Conservation (phyloP, 495 filamentous ascomycete genomes). For the Penicilliopsis zonata region DNA sequence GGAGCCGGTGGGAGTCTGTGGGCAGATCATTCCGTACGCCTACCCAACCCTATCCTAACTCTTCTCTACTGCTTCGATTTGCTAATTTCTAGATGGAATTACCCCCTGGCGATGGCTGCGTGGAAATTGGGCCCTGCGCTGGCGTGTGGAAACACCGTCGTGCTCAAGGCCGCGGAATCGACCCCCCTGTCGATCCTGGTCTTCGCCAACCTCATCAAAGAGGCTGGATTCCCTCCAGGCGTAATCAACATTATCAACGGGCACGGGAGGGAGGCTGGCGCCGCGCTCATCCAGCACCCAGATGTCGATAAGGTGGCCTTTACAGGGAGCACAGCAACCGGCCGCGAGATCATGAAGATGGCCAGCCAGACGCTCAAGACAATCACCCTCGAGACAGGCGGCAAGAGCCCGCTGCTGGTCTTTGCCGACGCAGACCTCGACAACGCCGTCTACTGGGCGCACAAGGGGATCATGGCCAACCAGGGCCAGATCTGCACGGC, state of each 20-base stretch:
- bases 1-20: slow-evolving; percentile 72
- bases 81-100: slow-evolving; percentile 66
- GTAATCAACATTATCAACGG: slow-evolving; percentile 85
- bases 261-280: slow-evolving; percentile 59
- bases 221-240: slow-evolving; percentile 83
- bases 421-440: slow-evolving; percentile 61
- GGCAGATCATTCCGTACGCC: slow-evolving; percentile 58
- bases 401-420: slow-evolving; percentile 72
- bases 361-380: slow-evolving; percentile 73
- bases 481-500: slow-evolving; percentile 57
- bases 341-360: slow-evolving; percentile 78
- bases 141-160: slow-evolving; percentile 71
- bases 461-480: slow-evolving; percentile 56
- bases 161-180: slow-evolving; percentile 86
- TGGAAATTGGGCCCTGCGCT: slow-evolving; percentile 85
- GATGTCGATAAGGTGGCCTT: slow-evolving; percentile 83
- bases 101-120: slow-evolving; percentile 71
- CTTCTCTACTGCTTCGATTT: too few species aligned
- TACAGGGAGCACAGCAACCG: slow-evolving; percentile 73
- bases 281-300: slow-evolving; percentile 62
- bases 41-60: too few species aligned
- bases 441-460: slow-evolving; percentile 41
- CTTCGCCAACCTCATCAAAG: slow-evolving; percentile 62
- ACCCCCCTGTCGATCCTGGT: slow-evolving; percentile 78
- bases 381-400: slow-evolving; percentile 87